phyloP scores from a whole-genome alignment of 1,139 yeast genomes.

The Trichomonascaceae sp. region DNA sequence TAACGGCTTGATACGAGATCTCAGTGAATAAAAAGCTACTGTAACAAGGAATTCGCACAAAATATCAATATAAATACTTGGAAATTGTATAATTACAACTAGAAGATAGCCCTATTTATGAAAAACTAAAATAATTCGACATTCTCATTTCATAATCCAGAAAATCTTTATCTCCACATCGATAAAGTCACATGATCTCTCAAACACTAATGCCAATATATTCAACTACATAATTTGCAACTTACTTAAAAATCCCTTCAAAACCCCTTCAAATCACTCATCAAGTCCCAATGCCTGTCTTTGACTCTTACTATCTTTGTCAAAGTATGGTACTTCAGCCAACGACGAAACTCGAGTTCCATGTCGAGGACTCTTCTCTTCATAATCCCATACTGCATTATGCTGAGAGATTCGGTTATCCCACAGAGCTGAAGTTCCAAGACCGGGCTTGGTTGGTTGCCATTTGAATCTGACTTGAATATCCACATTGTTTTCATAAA shows the following conservation, averaged over 20 bases:
- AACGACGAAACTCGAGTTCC: slow-evolving; percentile 56
- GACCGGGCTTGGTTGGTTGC: slow-evolving; percentile 44
- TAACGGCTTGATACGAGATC: no score
- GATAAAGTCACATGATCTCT: neutral
- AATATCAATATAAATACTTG: neutral
- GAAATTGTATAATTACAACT: neutral
- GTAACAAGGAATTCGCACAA: neutral
- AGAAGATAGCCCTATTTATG: no score
- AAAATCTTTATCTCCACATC: no score
- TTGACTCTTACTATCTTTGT: slow-evolving; percentile 47
- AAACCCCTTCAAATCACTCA: neutral
- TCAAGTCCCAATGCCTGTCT: slow-evolving; percentile 40
- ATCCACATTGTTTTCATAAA: slow-evolving; percentile 42
- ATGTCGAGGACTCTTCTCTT: slow-evolving; percentile 46
- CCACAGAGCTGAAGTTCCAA: slow-evolving; percentile 54
- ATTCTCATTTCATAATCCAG: no score
- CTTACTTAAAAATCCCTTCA: neutral
- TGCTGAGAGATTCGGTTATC: slow-evolving; percentile 52
- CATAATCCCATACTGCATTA: slow-evolving; percentile 45
- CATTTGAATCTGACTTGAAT: slow-evolving; percentile 53
- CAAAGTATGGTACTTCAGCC: slow-evolving; percentile 51
- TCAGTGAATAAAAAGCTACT: no score
- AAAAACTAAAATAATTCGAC: no score
- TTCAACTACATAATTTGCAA: neutral
- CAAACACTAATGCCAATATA: neutral